Conservation (phyloP, 495 filamentous ascomycete species). For the Bryoglossum gracile region DNA sequence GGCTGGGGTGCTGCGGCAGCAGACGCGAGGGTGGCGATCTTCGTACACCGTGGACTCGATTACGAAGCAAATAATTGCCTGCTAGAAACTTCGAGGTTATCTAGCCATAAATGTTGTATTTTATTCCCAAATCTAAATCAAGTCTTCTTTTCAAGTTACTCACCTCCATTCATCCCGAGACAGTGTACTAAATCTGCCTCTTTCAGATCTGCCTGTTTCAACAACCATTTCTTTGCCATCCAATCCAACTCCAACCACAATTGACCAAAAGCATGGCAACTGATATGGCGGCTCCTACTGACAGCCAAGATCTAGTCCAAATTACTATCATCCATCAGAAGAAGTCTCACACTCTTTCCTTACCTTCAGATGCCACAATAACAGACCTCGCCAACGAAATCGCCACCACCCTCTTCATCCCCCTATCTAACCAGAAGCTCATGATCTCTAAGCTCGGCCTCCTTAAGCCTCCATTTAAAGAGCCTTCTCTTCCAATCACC, state of each 20-base stretch:
- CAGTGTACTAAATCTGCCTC: too few relatives aligned
- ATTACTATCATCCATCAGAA: conserved; percentile 43
- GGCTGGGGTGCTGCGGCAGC: too few relatives aligned
- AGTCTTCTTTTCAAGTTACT: not conserved
- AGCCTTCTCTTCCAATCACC: conserved; percentile 44
- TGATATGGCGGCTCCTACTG: conserved; percentile 20
- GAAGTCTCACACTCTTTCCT: conserved; percentile 34
- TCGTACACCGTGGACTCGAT: conserved; percentile 1
- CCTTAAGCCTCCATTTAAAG: conserved; percentile 56
- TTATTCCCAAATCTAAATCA: not conserved
- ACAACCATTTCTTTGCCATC: not conserved
- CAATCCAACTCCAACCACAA: too few relatives aligned
- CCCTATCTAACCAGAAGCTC: conserved; percentile 64
- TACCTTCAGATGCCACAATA: conserved; percentile 42
- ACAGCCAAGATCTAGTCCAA: conserved; percentile 13
- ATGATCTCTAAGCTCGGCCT: conserved; percentile 63
- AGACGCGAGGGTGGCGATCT: conserved; percentile 4
- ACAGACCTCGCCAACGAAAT: conserved; percentile 55
- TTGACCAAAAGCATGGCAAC: conserved; percentile 10
- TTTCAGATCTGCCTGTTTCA: not conserved
- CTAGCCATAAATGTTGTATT: not conserved
- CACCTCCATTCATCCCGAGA: not conserved
- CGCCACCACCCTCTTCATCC: conserved; percentile 51
- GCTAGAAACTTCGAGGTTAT: conserved; percentile 13
- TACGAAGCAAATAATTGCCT: conserved; percentile 18